Conservation (phyloP, 129 eudicot species). For the Mikania micrantha region DNA sequence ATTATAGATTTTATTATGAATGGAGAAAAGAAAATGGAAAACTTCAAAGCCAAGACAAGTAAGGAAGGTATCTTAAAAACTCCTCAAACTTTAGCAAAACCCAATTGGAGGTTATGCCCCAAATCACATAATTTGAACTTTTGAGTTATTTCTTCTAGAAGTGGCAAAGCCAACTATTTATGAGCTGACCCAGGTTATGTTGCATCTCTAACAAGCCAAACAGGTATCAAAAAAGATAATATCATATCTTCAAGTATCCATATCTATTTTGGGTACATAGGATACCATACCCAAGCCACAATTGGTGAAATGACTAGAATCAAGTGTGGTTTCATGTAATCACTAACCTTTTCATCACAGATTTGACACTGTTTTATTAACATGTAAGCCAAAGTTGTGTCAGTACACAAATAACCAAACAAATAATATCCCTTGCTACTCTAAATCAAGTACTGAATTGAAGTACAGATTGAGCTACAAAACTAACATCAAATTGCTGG, state of each 20-base stretch:
- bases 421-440: neutral
- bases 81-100: conserved; percentile 16
- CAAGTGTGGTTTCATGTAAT: neutral
- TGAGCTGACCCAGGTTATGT: neutral
- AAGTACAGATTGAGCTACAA: neutral
- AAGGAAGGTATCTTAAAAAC: conserved; percentile 30
- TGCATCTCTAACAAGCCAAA: neutral
- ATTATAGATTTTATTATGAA: neutral
- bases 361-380: too few species aligned
- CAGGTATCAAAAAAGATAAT: neutral
- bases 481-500: neutral
- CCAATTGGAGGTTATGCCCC: conserved; percentile 7
- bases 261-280: neutral
- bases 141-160: neutral
- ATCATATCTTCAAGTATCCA: neutral
- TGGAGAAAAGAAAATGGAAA: conserved; percentile 4
- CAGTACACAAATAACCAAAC: neutral
- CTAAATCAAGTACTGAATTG: neutral
- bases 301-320: neutral
- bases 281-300: neutral
- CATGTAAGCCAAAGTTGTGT: neutral
- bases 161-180: neutral
- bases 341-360: neutral
- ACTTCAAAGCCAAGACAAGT: conserved; percentile 29
- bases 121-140: conserved; percentile 12